Evolutionary conservation across 2,329 filamentous ascomycete species (phyloP), one percentile per base, ranked within the genome.

Genomic region (Colletotrichum sansevieriae): DNA sequence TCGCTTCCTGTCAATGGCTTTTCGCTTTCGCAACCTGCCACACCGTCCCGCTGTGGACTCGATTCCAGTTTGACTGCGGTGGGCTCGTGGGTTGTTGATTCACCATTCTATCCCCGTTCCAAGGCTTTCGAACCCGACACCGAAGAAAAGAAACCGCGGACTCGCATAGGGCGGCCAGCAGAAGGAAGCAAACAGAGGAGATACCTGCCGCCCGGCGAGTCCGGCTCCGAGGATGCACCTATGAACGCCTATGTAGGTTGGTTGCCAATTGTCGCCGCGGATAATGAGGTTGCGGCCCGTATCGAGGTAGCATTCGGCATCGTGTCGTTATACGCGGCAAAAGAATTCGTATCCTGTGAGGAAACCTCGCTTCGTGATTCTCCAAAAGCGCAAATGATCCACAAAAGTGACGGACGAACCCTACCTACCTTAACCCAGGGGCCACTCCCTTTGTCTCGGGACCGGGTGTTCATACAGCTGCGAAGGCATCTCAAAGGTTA

Each of bases 11-110:
- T 46, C 33, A 49, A 22, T 60, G 57, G 44, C 57, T 29, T 54
- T 51, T 51, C 57, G 57, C 22, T 60, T 51, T 60, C 57, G 57
- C 44, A 60, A 49, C 57, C 57, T 44, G 57, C 57, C 44, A 51
- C 57, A 11, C 49, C 49, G 44, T 60, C 54, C 37, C 54, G 54
- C 54, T 57, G 39, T 43, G 39, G 54, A 57, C 54, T 41, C 29
- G 25, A 25, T 25, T 25, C 35, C 35, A 29, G 10, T 5, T 15
- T 35, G 4, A 37, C 18, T 54, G 25, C 29, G 49, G 49, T 33
- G 29, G 22, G 25, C 3, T 25, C 5, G 25, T 25, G 52, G 33
- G 39, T 29, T 51, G 29, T 41, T 43, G 56, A 57, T 58, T 44
- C 20, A 12, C 4, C 15, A 20, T 46, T 55, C 52, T 7, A 20